Evolutionary conservation across 345 rosid species (phyloP).

Genomic region (Camelina neglecta): DNA sequence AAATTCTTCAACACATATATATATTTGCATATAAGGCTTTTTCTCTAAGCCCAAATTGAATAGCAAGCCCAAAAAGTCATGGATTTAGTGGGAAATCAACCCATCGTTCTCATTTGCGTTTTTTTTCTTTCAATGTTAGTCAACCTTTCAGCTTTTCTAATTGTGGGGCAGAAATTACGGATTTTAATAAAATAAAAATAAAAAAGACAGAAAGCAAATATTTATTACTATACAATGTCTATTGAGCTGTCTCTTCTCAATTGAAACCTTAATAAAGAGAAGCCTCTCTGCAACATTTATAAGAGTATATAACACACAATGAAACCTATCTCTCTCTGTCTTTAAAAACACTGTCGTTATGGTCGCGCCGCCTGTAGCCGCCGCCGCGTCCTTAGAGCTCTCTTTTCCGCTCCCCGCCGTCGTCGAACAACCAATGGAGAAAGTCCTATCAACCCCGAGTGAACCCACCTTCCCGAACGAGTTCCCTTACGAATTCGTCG

Average conservation of each 20-base stretch:
- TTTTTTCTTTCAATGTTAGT: background rate
- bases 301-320: background rate
- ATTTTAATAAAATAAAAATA: constrained; percentile 1
- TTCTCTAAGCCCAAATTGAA: background rate
- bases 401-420: constrained; percentile 47
- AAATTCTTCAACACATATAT: background rate
- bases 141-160: constrained; percentile 2
- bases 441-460: constrained; percentile 19
- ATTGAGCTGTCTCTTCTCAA: constrained; percentile 47
- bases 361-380: constrained; percentile 46
- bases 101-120: constrained; percentile 21
- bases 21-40: background rate
- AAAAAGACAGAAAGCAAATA: background rate
- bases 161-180: constrained; percentile 32
- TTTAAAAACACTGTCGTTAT: constrained; percentile 10
- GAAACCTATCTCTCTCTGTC: constrained; percentile 9
- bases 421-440: constrained; percentile 34
- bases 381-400: constrained; percentile 49
- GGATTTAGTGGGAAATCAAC: no score
- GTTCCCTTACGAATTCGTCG: constrained; percentile 71
- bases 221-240: constrained; percentile 1
- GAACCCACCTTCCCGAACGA: constrained; percentile 53
- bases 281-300: constrained; percentile 57
- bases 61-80: background rate
- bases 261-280: constrained; percentile 60